These are phyloP conservation scores for Camelina neglecta DNA, from an alignment of 345 rosid species.

Conservation along the genomic window DNA sequence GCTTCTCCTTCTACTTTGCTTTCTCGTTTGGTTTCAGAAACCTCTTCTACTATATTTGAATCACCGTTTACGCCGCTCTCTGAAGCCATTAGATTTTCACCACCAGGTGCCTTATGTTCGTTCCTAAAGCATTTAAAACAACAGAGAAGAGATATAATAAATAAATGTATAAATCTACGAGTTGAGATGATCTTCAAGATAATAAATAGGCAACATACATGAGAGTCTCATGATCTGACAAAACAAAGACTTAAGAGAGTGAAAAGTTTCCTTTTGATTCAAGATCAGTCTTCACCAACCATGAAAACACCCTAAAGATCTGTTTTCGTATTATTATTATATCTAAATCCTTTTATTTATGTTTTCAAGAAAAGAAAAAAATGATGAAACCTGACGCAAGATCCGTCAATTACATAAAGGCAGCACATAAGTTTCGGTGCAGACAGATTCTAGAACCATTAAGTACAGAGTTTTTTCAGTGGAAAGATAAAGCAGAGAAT, in stretches of 20 bases:
- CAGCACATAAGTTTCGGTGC: conserved; percentile 5
- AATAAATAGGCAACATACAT: background rate
- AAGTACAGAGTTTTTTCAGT: conserved; percentile 8
- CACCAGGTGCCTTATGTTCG: conserved; percentile 19
- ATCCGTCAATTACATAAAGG: conserved; percentile 13
- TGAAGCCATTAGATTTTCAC: conserved; percentile 36
- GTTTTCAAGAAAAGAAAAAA: background rate
- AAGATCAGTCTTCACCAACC: conserved; percentile 24
- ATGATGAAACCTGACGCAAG: conserved; percentile 32
- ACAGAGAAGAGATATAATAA: background rate
- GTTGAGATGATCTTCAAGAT: conserved; percentile 1
- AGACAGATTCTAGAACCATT: conserved; percentile 20
- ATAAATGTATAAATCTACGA: conserved; percentile 17
- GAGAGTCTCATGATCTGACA: background rate
- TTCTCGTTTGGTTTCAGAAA: conserved; percentile 23
- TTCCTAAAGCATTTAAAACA: conserved; percentile 20
- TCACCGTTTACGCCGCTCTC: conserved; percentile 26
- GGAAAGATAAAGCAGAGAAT: conserved; percentile 19
- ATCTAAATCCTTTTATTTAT: background rate
- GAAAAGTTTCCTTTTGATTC: background rate
- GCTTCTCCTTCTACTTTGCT: conserved; percentile 46
- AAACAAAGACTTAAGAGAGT: conserved; percentile 1
- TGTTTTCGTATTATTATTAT: background rate
- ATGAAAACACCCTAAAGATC: conserved; percentile 11
- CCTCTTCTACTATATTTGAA: conserved; percentile 27